Percentiles rank a stretch among this genome's conserved stretches.
phyloP scores from a whole-genome alignment of 176 grass and related monocot species.

The Typha latifolia region DNA sequence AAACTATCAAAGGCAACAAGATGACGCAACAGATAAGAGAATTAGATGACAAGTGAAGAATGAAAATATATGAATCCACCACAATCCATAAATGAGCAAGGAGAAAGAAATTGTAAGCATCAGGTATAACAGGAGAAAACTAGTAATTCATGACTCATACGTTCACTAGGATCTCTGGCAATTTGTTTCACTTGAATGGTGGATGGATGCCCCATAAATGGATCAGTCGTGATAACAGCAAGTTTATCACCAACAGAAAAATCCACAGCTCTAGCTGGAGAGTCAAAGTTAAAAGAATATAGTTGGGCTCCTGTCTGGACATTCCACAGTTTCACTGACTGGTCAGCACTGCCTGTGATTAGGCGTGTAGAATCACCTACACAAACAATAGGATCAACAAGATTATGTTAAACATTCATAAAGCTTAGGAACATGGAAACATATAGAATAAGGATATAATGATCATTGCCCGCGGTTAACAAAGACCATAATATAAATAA shows the following conservation, averaged over 20 bases:
- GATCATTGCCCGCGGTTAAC: too few species aligned
- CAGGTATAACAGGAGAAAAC: neutral
- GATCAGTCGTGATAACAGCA: constrained; percentile 67
- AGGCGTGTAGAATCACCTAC: constrained; percentile 56
- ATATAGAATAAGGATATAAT: neutral
- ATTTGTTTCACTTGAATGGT: constrained; percentile 75
- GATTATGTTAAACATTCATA: neutral
- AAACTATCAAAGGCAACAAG: too few species aligned
- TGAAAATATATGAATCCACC: neutral
- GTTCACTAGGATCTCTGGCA: constrained; percentile 45
- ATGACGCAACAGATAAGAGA: too few species aligned
- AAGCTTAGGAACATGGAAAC: neutral
- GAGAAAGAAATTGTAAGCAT: neutral
- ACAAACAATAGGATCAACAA: neutral
- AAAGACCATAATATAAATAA: too few species aligned
- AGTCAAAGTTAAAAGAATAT: constrained; percentile 72
- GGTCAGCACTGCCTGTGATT: constrained; percentile 63
- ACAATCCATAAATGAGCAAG: neutral
- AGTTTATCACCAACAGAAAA: constrained; percentile 65
- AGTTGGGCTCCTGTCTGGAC: constrained; percentile 58
- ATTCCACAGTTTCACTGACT: constrained; percentile 80
- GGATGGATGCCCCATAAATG: constrained; percentile 68
- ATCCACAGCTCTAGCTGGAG: constrained; percentile 65
- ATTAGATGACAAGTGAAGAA: too few species aligned
- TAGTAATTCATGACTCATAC: constrained; percentile 22